Evolutionary conservation across 1,284 basidiomycete genomes (phyloP).

Genomic region (Pyrrhoderma lamaoense): DNA sequence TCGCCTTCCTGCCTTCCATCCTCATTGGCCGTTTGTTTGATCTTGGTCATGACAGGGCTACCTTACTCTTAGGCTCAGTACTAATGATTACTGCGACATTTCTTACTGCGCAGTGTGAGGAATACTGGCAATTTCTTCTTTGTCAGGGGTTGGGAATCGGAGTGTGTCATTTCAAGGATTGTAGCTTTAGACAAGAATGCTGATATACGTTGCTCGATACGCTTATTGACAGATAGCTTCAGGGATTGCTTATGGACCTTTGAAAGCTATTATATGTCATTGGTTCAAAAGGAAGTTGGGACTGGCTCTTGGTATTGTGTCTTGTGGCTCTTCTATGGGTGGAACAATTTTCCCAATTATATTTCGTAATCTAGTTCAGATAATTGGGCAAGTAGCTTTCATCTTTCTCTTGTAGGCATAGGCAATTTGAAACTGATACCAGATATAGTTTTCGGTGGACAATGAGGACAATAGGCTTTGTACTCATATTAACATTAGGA

Average conservation of each 20-base stretch:
- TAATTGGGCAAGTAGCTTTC: conserved; percentile 32
- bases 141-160: conserved; percentile 47
- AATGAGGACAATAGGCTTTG: conserved; percentile 25
- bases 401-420: neutral
- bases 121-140: conserved; percentile 54
- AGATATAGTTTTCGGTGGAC: conserved; percentile 24
- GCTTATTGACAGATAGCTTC: conserved; percentile 36
- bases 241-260: conserved; percentile 43
- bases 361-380: conserved; percentile 35
- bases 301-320: conserved; percentile 35
- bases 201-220: neutral
- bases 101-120: conserved; percentile 44
- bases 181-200: conserved; percentile 20
- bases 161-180: conserved; percentile 27
- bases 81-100: conserved; percentile 45
- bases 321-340: conserved; percentile 37
- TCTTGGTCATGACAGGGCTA: conserved; percentile 43
- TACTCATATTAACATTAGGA: conserved; percentile 21
- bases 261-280: conserved; percentile 39
- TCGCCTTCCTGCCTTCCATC: conserved; percentile 34
- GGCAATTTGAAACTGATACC: neutral
- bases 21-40: conserved; percentile 50
- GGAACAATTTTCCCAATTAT: conserved; percentile 39
- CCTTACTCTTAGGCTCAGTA: conserved; percentile 36
- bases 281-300: conserved; percentile 42